phyloP scores from a whole-genome alignment of 495 filamentous ascomycete species.

The Pyrenula aspistea region DNA sequence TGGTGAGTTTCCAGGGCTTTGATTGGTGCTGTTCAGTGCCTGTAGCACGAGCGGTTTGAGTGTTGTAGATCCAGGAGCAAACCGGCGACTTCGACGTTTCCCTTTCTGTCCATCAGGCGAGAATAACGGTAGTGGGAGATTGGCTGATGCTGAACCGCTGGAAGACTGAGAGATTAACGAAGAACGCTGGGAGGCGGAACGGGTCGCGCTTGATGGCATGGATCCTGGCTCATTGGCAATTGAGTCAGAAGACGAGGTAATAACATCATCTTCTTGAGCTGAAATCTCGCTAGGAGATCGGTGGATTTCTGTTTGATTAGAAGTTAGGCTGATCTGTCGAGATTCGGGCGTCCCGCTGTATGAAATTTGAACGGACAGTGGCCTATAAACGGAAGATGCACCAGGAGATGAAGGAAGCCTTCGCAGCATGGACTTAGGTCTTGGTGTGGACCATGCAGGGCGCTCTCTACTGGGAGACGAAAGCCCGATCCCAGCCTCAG shows the following conservation, averaged over 20 bases:
- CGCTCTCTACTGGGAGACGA: constrained; percentile 10
- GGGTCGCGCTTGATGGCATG: background rate
- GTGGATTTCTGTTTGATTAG: background rate
- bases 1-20: background rate
- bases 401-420: constrained; percentile 11
- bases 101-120: constrained; percentile 4
- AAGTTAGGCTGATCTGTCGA: background rate
- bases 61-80: constrained; percentile 20
- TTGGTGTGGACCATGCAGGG: constrained; percentile 6
- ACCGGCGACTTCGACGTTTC: constrained; percentile 22
- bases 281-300: background rate
- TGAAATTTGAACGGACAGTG: constrained; percentile 1
- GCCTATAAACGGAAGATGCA: constrained; percentile 1
- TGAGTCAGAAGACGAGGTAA: background rate
- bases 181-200: constrained; percentile 6
- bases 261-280: background rate
- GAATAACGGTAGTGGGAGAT: constrained; percentile 5
- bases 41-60: constrained; percentile 25
- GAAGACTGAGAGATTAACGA: constrained; percentile 12
- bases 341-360: background rate
- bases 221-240: background rate
- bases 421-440: constrained; percentile 16
- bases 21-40: background rate
- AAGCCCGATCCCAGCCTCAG: constrained; percentile 6
- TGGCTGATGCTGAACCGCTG: constrained; percentile 6